Conservation (phyloP, 495 filamentous ascomycete species). For the Podospora pseudocomata region DNA sequence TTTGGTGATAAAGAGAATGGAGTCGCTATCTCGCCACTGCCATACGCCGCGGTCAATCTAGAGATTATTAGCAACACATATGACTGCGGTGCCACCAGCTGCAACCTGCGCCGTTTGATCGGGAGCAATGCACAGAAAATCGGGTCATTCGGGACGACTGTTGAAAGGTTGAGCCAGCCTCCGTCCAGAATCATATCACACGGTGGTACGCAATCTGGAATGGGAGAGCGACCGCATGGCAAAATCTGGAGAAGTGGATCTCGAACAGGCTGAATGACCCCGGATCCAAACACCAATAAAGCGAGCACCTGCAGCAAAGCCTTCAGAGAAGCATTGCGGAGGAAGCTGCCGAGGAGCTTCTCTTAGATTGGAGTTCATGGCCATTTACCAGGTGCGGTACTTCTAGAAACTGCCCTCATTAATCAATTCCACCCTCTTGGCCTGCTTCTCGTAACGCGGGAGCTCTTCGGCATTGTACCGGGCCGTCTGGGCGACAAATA, state of each 20-base stretch:
- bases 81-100: background rate
- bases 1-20: too few species aligned
- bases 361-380: background rate
- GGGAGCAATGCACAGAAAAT: background rate
- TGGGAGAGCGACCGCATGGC: background rate
- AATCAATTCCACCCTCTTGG: background rate
- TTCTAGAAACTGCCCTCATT: conserved; percentile 8
- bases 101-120: background rate
- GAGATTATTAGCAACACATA: conserved; percentile 4
- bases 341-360: conserved; percentile 17
- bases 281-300: conserved; percentile 15
- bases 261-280: conserved; percentile 31
- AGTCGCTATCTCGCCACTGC: background rate
- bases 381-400: conserved; percentile 4
- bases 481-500: conserved; percentile 7
- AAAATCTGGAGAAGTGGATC: conserved; percentile 5
- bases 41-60: background rate
- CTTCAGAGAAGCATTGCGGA: conserved; percentile 19
- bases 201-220: conserved; percentile 4
- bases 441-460: background rate
- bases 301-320: background rate
- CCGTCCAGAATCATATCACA: background rate
- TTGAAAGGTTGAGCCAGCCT: background rate
- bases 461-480: conserved; percentile 11
- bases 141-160: background rate